Percentiles rank a stretch among this genome's conserved stretches.
These are phyloP conservation scores for Periconia digitata DNA, from an alignment of 2,329 filamentous ascomycete species.

Conservation along the genomic window DNA sequence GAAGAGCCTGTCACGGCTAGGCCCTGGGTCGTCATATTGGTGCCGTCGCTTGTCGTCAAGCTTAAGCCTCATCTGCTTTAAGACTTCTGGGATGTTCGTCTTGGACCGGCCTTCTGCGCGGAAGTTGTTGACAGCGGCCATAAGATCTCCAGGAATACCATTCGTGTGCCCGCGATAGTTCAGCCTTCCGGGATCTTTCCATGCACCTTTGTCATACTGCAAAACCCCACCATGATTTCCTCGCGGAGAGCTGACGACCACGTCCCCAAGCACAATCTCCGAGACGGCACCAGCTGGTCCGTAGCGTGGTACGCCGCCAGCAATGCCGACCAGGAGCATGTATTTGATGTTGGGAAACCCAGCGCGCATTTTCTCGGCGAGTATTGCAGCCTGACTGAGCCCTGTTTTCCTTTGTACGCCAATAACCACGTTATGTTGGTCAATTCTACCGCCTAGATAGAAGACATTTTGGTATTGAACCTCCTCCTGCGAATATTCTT, in stretches of 20 bases:
- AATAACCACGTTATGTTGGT: slow-evolving; percentile 12
- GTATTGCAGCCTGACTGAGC: background rate
- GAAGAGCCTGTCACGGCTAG: slow-evolving; percentile 3
- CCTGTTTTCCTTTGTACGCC: background rate
- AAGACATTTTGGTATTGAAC: slow-evolving; percentile 4
- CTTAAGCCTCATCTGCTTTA: slow-evolving; percentile 8
- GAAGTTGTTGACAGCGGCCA: slow-evolving; percentile 10
- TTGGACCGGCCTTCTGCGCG: background rate
- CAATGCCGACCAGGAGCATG: slow-evolving; percentile 19
- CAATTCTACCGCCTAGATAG: slow-evolving; percentile 11
- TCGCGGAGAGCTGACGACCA: slow-evolving; percentile 19
- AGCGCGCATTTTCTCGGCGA: slow-evolving; percentile 4
- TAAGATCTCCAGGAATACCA: slow-evolving; percentile 2
- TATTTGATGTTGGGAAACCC: slow-evolving; percentile 9
- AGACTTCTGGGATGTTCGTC: slow-evolving; percentile 1
- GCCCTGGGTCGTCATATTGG: slow-evolving; percentile 3
- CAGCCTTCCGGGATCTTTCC: slow-evolving; percentile 5
- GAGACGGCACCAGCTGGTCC: slow-evolving; percentile 11
- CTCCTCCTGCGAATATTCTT: slow-evolving; percentile 6
- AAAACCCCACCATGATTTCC: slow-evolving; percentile 21
- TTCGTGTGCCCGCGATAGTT: slow-evolving; percentile 9
- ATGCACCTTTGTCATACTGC: slow-evolving; percentile 16
- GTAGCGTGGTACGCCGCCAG: slow-evolving; percentile 20
- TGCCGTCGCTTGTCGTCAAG: slow-evolving; percentile 1
- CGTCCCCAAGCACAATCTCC: slow-evolving; percentile 22